Conservation (phyloP, 1,139 yeast genomes). For the Hyphopichia burtonii region DNA sequence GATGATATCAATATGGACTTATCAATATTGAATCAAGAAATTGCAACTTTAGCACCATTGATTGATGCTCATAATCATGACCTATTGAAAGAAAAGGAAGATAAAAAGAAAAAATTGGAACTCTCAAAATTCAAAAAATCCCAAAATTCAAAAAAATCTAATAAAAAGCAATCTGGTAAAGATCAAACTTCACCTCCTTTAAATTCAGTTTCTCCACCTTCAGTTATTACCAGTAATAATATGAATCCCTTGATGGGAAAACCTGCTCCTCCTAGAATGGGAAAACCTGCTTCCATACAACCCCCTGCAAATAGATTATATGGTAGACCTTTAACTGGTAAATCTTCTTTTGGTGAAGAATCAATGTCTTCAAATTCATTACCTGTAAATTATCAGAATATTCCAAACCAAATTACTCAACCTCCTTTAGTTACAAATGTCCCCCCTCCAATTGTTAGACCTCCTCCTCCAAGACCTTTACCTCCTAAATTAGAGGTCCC, state of each 20-base stretch:
- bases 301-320: constrained; percentile 44
- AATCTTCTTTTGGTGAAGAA: neutral
- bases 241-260: constrained; percentile 41
- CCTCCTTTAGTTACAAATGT: neutral
- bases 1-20: constrained; percentile 24
- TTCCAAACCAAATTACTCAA: neutral
- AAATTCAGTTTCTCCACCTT: constrained; percentile 7
- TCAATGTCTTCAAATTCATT: neutral
- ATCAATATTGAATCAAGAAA: constrained; percentile 38
- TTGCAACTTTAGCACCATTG: constrained; percentile 40
- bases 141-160: constrained; percentile 7
- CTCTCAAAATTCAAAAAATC: constrained; percentile 22
- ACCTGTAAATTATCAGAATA: neutral
- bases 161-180: neutral
- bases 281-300: constrained; percentile 48
- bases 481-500: constrained; percentile 42
- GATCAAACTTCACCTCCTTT: constrained; percentile 1
- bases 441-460: constrained; percentile 17
- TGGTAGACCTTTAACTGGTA: constrained; percentile 14
- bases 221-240: constrained; percentile 4
- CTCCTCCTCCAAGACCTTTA: constrained; percentile 25
- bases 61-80: constrained; percentile 37
- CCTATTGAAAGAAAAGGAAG: constrained; percentile 22
- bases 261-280: constrained; percentile 41
- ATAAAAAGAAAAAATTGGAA: constrained; percentile 19